Evolutionary conservation across 139 green algal species (phyloP), one percentile per base, ranked within the genome.

Genomic region (Yamagishiella unicocca): DNA sequence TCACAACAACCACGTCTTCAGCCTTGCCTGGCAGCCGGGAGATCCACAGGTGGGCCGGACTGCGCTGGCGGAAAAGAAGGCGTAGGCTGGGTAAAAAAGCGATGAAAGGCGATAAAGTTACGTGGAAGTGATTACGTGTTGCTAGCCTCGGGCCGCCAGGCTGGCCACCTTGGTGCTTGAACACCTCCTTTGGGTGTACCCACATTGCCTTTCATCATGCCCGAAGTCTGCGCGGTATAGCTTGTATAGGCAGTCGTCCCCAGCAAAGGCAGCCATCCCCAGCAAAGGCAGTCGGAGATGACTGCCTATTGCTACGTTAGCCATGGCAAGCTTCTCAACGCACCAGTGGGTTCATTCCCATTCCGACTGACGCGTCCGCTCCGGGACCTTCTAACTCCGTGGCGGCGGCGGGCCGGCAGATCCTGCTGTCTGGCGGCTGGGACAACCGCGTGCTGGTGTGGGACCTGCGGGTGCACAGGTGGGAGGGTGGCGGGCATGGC

Each of bases 401-500:
- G 42, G 21, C 42, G n/a, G 10, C 27, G 8, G 6, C 75, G 21
- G 33, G 25, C 45, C 35, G 42, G 73, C 87, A 94, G 91, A 68
- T 94, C 54, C 83, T 96, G 67, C 43, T 96, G 27, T 90, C 61
- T 54, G 92, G 86, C 45, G 92, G 93, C 7, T 96, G 93, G 93
- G 93, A 96, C 71, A 88, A 88, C 45, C 92, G 90, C 19, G 85
- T 96, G 33, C 92, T 94, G 82, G 86, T 96, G 50, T 96, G 93
- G 93, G 93, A 96, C 91, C 62, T 94, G 64, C 90, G 93, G 1
- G 72, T 83, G n/a, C 71, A 83, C 61, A 61, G 80, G 80, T 86
- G 46, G 8, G 71, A 9, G 58, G 58, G 58, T 67, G 19, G 14
- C 58, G 58, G 22, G 58, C 19, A 67, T 17, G 19, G 14, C 19